Evolutionary conservation across 257 asterid species (phyloP), one percentile per base, ranked within the genome.

Genomic region (Thymus mandschuricus): DNA sequence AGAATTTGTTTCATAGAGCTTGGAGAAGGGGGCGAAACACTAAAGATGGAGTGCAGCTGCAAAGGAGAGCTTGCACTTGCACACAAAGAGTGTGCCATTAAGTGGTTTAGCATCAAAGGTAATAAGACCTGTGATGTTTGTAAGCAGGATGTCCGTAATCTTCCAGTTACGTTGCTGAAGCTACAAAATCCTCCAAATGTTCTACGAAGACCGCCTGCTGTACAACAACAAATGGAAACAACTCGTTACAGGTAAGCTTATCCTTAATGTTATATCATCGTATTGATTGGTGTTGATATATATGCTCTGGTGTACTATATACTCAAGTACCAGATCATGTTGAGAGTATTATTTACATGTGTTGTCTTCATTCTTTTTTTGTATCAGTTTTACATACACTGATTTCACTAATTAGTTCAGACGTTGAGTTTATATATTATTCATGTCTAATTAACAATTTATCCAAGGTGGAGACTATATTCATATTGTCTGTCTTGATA

Each of bases 21-120:
- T 33, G 88, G 87, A 60, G 99, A 91, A 91, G 99, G 92, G 38
- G 92, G 98, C 6, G 99, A 91, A 82, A 84, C 97, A 12, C 82
- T 94, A 60, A 94, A 94, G 82, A 79, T 94, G 97, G 99, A 91
- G 82, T 94, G 99, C 84, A 88, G 96, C 73, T 94, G 99, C 83
- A 94, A 88, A 80, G 99, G 99, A 71, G 99, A 89, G 81, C 96
- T 94, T 76, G 97, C 99, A 57, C 98, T 94, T 70, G 96, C 96
- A 41, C 99, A 94, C 82, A 82, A 91, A 78, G 99, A 83, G 60
- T 94, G 99, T 79, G 96, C 96, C 1, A 75, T 94, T 49, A 94
- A 91, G 80, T 94, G 99, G 99, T 94, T 94, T 75, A 91, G 93
- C 69, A 91, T 91, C 73, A 94, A 91, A 84, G 99, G 99, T 64